Evolutionary conservation across 2,329 filamentous ascomycete species (phyloP).

Genomic region (Pestalotiopsis sp.): DNA sequence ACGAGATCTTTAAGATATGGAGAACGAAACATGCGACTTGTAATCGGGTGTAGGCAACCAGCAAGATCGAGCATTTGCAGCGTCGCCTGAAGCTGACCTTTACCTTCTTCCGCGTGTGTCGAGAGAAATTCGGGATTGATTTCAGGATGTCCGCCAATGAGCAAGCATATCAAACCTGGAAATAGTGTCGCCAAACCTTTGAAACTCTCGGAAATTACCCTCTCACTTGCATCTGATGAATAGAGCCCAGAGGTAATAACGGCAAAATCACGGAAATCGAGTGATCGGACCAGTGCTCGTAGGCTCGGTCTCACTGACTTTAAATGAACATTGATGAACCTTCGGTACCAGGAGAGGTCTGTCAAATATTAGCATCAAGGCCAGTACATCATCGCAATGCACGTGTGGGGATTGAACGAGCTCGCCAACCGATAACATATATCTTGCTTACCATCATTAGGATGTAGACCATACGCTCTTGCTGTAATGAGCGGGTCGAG

Average conservation of each 20-base stretch:
- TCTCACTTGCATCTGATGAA: conserved; percentile 38
- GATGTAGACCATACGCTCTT: conserved; percentile 42
- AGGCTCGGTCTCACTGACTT: conserved; percentile 37
- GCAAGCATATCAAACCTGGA: conserved; percentile 46
- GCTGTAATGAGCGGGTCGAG: conserved; percentile 46
- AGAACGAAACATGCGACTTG: conserved; percentile 40
- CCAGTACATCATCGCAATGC: neutral
- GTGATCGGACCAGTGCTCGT: conserved; percentile 44
- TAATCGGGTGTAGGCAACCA: conserved; percentile 41
- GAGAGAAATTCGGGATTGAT: conserved; percentile 43
- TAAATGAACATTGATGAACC: conserved; percentile 47
- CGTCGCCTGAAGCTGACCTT: conserved; percentile 16
- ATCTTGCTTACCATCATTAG: conserved; percentile 44
- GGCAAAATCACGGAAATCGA: conserved; percentile 51
- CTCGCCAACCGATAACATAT: neutral
- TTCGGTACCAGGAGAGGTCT: conserved; percentile 54
- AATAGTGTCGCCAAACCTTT: conserved; percentile 40
- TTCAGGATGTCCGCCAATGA: conserved; percentile 50
- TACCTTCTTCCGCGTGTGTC: conserved; percentile 9
- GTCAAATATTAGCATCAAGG: conserved; percentile 3
- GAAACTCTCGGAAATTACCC: conserved; percentile 42
- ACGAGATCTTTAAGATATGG: conserved; percentile 42
- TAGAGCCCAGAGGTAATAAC: conserved; percentile 42
- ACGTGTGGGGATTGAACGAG: neutral
- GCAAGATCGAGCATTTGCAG: conserved; percentile 49